Evolutionary conservation across 441 rosid species (phyloP), one percentile per base, ranked within the genome.

Genomic region (Brassica balearica): DNA sequence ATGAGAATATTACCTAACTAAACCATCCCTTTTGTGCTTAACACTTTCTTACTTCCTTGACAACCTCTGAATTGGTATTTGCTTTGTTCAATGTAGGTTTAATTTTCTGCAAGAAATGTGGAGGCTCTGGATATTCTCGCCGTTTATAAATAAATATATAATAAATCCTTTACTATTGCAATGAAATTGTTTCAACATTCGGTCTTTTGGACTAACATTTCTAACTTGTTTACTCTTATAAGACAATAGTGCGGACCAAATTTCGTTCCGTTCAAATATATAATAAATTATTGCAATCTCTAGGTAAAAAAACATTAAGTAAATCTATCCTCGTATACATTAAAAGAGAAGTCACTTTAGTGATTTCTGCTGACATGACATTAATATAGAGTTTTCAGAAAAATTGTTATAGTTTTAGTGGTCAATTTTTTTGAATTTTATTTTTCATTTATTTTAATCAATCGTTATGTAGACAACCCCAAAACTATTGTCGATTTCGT

Each of bases 71-170:
- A 11, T 32, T 56, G 8, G 65, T 27, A 48, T 34, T 65, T 17
- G 19, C 19, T 17, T 17, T 17, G 19, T 17, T 17, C 19, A 10
- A 14, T 72, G 41, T 61, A 80, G 83, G 83, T 67, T 76, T 81
- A 73, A 62, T 81, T 46, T 77, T 81, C 69, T 81, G 84, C 72
- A 81, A 81, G 75, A 77, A 73, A 23, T 81, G 81, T 81, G 81
- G 78, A 27, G 84, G 84, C 77, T 77, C 78, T 0, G 81, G 84
- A 60, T 81, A 81, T 27, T 72, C 78, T 55, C 68, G 78, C 34
- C 84, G 77, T 55, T 73, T 76, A 76, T 71, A 64, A 14, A 14
- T 8, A 10, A 41, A 3, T 29, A 64, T 62, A 3, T 6, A 36
- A n/a, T 8, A 64, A 6, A 4, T 41, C 48, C 11, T 32, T 32